A percentile compares a stretch with the other conserved stretches of the same genome.
Evolutionary conservation across 192 early-diverging fungal species (phyloP).

Genomic region (Mortierella alpina): DNA sequence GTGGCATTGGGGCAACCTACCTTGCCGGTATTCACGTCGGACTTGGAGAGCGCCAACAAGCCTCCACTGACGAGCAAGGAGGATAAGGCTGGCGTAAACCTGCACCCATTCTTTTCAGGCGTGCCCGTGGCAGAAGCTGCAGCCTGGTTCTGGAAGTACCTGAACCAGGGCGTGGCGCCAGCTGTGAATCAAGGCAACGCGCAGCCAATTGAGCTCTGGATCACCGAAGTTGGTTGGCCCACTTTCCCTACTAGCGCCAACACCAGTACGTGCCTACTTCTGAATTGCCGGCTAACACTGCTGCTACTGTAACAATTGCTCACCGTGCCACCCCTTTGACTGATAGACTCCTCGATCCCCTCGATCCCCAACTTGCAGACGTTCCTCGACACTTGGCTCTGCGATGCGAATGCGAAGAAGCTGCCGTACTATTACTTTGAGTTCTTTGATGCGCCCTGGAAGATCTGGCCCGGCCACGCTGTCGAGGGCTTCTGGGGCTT

Average conservation of each 20-base stretch:
- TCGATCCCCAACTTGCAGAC: constrained; percentile 52
- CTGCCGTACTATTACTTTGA: constrained; percentile 59
- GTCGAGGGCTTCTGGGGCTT: constrained; percentile 56
- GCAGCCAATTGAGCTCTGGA: constrained; percentile 25
- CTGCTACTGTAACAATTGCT: neutral
- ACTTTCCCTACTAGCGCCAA: constrained; percentile 32
- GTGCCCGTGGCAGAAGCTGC: constrained; percentile 44
- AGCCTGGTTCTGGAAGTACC: constrained; percentile 55
- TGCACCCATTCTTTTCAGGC: constrained; percentile 60
- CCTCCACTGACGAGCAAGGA: constrained; percentile 34
- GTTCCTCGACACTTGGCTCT: constrained; percentile 57
- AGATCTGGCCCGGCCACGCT: constrained; percentile 53
- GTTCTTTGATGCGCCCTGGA: constrained; percentile 62
- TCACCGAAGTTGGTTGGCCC: constrained; percentile 61
- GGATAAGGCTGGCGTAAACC: constrained; percentile 53
- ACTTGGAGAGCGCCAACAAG: constrained; percentile 26
- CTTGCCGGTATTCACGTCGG: constrained; percentile 55
- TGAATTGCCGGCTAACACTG: neutral
- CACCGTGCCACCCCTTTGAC: neutral
- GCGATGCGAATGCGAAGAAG: constrained; percentile 51
- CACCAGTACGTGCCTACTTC: constrained; percentile 7
- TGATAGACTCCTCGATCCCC: constrained; percentile 45
- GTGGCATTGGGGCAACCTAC: constrained; percentile 34
- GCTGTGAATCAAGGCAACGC: constrained; percentile 10
- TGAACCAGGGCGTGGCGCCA: constrained; percentile 24